These are phyloP conservation scores for Epichloe sp. DNA, from an alignment of 2,329 filamentous ascomycete genomes.

Conservation along the genomic window DNA sequence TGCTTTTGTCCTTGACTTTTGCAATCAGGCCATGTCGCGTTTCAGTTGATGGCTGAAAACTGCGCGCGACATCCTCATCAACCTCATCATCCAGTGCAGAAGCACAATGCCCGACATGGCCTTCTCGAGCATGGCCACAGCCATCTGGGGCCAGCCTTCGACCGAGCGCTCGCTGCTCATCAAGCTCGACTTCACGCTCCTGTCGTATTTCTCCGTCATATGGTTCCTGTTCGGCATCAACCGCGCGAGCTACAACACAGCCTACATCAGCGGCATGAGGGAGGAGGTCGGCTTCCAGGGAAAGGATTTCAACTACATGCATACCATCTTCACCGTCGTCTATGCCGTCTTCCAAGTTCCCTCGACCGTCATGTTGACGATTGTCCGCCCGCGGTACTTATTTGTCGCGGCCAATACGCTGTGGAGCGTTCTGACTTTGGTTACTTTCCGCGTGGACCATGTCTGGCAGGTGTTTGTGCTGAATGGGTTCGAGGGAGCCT, in stretches of 20 bases:
- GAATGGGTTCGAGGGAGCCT: conserved; percentile 30
- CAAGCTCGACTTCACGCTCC: conserved; percentile 27
- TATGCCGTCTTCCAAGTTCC: conserved; percentile 32
- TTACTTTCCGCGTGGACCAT: conserved; percentile 27
- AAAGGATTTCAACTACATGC: conserved; percentile 28
- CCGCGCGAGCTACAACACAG: conserved; percentile 27
- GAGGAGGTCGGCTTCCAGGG: conserved; percentile 23
- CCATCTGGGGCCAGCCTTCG: conserved; percentile 2
- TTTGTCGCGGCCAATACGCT: conserved; percentile 28
- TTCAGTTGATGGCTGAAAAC: neutral
- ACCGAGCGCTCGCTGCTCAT: conserved; percentile 17
- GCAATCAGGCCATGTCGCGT: no score
- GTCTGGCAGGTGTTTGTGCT: conserved; percentile 31
- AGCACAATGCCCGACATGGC: neutral
- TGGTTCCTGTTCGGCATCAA: conserved; percentile 35
- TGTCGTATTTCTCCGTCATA: conserved; percentile 31
- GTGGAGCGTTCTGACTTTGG: conserved; percentile 29
- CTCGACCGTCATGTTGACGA: conserved; percentile 21
- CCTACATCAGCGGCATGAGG: conserved; percentile 29
- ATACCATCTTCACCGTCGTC: conserved; percentile 21
- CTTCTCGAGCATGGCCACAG: neutral
- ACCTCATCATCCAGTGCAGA: neutral
- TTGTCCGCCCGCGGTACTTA: conserved; percentile 23
- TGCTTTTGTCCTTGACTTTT: no score
- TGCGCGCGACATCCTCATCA: neutral